phyloP scores from a whole-genome alignment of 208 protist species.

The Endotrypanum monterogeii region DNA sequence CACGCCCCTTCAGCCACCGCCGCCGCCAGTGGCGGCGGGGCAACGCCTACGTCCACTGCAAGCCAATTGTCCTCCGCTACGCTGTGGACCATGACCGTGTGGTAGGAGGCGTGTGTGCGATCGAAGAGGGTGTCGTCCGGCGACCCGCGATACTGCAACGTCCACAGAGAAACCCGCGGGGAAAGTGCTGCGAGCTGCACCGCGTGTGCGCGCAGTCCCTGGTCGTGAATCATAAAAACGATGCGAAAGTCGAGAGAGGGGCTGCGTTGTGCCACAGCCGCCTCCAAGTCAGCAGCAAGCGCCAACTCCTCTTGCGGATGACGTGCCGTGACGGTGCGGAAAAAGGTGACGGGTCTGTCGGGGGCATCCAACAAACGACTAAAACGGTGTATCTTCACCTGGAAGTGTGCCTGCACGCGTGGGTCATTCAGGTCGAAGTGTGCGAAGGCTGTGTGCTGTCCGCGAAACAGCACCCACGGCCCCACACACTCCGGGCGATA shows the following conservation, averaged over 20 bases:
- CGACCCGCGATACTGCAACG: slow-evolving; percentile 46
- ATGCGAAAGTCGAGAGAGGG: slow-evolving; percentile 53
- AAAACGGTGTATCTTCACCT: slow-evolving; percentile 57
- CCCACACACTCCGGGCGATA: slow-evolving; percentile 80
- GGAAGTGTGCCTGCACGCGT: slow-evolving; percentile 51
- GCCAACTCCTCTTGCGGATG: slow-evolving; percentile 59
- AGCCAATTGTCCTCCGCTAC: slow-evolving; percentile 53
- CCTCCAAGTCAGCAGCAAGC: slow-evolving; percentile 37
- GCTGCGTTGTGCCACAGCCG: slow-evolving; percentile 43
- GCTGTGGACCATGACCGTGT: slow-evolving; percentile 46
- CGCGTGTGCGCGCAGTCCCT: slow-evolving; percentile 41
- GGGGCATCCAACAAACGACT: slow-evolving; percentile 41
- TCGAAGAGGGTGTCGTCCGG: slow-evolving; percentile 54
- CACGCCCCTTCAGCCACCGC: slow-evolving; percentile 19
- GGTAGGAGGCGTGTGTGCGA: slow-evolving; percentile 45
- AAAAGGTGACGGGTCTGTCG: slow-evolving; percentile 54
- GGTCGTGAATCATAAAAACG: slow-evolving; percentile 73
- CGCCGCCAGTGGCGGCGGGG: background rate
- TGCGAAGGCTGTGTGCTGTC: slow-evolving; percentile 77
- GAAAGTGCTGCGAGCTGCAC: slow-evolving; percentile 60
- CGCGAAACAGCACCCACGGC: slow-evolving; percentile 75
- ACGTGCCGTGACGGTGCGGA: slow-evolving; percentile 71
- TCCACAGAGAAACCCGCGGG: slow-evolving; percentile 51
- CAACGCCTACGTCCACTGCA: slow-evolving; percentile 8
- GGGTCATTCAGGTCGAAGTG: slow-evolving; percentile 80